These are phyloP conservation scores for Berkeleyomyces basicola DNA, from an alignment of 2,329 filamentous ascomycete genomes.

Conservation along the genomic window DNA sequence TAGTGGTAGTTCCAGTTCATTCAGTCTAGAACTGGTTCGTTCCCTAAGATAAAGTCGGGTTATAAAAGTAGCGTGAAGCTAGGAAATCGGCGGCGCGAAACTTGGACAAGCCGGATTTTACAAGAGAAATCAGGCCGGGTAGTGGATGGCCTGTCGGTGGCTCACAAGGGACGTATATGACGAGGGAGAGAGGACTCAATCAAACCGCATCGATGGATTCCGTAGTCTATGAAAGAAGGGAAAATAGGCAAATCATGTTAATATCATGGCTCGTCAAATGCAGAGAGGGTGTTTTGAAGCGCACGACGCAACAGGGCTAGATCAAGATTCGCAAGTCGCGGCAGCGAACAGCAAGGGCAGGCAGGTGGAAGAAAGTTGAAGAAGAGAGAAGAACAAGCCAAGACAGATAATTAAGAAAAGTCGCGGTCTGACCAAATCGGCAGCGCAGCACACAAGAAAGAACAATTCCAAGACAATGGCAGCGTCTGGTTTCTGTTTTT, in stretches of 20 bases:
- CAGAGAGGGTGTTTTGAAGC: not conserved
- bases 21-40: conserved; percentile 8
- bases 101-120: not conserved
- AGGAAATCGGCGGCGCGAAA: conserved; percentile 1
- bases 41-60: conserved; percentile 1
- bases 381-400: not conserved
- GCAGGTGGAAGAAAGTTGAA: not conserved
- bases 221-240: not conserved
- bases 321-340: too few relatives aligned
- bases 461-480: not conserved
- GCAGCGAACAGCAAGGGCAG: too few relatives aligned
- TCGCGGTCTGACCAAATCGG: not conserved
- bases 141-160: not conserved
- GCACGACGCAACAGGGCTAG: not conserved
- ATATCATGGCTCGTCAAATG: not conserved
- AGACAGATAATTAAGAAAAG: not conserved
- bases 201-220: not conserved
- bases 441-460: not conserved
- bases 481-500: not conserved
- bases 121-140: not conserved
- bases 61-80: conserved; percentile 9
- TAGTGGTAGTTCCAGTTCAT: conserved; percentile 7
- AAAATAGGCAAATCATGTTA: not conserved
- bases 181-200: not conserved
- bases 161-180: not conserved